Evolutionary conservation across 768 basidiomycete species (phyloP), one percentile per base, ranked within the genome.

Genomic region (Panus rudis): DNA sequence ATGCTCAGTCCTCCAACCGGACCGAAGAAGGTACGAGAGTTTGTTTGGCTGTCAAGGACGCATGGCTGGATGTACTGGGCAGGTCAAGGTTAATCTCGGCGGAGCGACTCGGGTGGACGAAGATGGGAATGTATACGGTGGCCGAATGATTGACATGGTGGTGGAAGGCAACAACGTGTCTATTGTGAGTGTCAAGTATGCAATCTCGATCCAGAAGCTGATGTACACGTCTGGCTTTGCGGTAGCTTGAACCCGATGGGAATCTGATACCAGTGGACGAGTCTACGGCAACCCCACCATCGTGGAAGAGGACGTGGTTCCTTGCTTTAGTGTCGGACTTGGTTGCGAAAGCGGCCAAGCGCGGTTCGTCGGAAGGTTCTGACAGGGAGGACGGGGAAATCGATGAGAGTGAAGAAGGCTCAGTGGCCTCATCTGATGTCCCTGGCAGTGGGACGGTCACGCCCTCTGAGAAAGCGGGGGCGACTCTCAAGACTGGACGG

Each of bases 31-130:
- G 89, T 84, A 46, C 22, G 66, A 39, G 17, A 25, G 26, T 22
- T 20, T 42, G 42, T 22, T 38, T 16, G 37, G 24, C 24, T 40
- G 21, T 6, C 21, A 12, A 20, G 25, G 22, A 45, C 38, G 17
- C 17, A 42, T 17, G n/a, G 24, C 31, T 23, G 27, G 12, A 27
- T 24, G 25, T 25, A 24, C 30, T 20, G 41, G 21, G 17, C 52
- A 87, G 85, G 81, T 89, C 47, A 85, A 76, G 54, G 73, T 90
- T 19, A 84, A 79, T 55, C 62, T 84, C 4, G 80, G 81, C 11
- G 78, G 74, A 23, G 60, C 63, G 12, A 64, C 65, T 37, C 68
- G 67, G 19, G 45, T 63, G 6, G 76, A 81, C 50, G 79, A 76
- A 45, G 78, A 77, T 41, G 82, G 81, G 4, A 71, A 74, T 45